phyloP scores from a whole-genome alignment of 2,329 filamentous ascomycete species.

The Laburnicola sp. region DNA sequence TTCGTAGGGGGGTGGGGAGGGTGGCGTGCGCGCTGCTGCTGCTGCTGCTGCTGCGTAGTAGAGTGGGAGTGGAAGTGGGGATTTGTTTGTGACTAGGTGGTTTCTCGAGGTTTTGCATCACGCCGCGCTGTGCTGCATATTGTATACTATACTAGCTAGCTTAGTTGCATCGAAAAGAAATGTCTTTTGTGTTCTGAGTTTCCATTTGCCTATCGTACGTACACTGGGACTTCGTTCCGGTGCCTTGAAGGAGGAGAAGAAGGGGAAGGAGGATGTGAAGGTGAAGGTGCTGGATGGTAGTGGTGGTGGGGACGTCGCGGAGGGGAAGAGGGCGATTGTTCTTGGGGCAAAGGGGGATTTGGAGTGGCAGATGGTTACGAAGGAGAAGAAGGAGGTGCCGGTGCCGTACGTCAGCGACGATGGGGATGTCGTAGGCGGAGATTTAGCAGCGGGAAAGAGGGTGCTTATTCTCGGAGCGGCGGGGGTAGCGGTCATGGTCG shows the following conservation, averaged over 20 bases:
- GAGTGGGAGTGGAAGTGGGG: too few relatives aligned
- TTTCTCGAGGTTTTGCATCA: too few relatives aligned
- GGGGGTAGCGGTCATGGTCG: conserved; percentile 46
- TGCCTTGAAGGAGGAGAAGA: conserved; percentile 48
- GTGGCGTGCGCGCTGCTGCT: background rate
- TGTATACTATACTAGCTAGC: too few relatives aligned
- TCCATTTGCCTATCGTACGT: too few relatives aligned
- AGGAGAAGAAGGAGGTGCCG: conserved; percentile 9
- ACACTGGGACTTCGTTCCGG: too few relatives aligned
- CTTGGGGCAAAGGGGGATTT: conserved; percentile 43
- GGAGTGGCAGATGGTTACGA: conserved; percentile 23
- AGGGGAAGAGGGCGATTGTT: too few relatives aligned
- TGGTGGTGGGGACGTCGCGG: too few relatives aligned
- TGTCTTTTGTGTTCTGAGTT: too few relatives aligned
- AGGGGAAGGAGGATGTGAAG: conserved; percentile 42
- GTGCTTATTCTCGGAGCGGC: conserved; percentile 46
- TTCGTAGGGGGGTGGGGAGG: conserved; percentile 11
- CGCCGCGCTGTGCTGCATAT: too few relatives aligned
- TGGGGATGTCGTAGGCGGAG: conserved; percentile 12
- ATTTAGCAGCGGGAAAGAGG: conserved; percentile 33
- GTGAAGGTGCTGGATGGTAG: too few relatives aligned
- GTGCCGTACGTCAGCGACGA: conserved; percentile 12
- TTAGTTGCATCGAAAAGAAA: too few relatives aligned
- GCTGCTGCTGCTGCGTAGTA: background rate
- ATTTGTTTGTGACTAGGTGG: too few relatives aligned